phyloP scores from a whole-genome alignment of 139 green algal genomes.

The Chlamydomonas asymmetrica region DNA sequence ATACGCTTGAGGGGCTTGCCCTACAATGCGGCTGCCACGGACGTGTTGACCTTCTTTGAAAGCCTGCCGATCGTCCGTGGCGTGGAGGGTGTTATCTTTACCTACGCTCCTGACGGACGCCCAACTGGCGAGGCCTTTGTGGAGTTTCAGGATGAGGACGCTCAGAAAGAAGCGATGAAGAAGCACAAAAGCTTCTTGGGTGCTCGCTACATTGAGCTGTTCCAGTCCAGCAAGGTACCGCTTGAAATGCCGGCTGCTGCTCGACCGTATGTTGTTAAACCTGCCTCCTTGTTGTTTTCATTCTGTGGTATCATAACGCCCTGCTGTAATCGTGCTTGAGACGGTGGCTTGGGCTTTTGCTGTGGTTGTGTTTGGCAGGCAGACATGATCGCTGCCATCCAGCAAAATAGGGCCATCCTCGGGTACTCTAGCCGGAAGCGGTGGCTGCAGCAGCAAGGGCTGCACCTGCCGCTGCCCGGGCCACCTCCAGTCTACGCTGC shows the following conservation, averaged over 20 bases:
- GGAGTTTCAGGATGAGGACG: conserved; percentile 65
- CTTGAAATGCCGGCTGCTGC: too few relatives aligned
- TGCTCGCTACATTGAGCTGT: conserved; percentile 79
- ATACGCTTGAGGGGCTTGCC: conserved; percentile 84
- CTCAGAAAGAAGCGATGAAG: conserved; percentile 59
- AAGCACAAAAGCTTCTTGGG: conserved; percentile 74
- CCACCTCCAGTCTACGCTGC: too few relatives aligned
- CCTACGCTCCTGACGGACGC: conserved; percentile 63
- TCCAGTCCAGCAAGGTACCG: conserved; percentile 69
- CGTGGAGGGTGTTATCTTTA: conserved; percentile 73
- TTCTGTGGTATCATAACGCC: too few relatives aligned
- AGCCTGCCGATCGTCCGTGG: conserved; percentile 57
- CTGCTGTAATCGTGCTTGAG: too few relatives aligned
- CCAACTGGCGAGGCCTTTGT: conserved; percentile 88
- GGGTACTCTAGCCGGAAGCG: conserved; percentile 41
- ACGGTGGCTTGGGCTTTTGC: too few relatives aligned
- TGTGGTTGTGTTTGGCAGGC: too few relatives aligned
- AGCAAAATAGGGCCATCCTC: conserved; percentile 42
- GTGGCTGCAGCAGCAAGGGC: conserved; percentile 40
- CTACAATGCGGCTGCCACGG: conserved; percentile 66
- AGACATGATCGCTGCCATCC: conserved; percentile 42
- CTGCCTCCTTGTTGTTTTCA: too few relatives aligned
- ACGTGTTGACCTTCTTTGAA: conserved; percentile 65
- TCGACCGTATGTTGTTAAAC: too few relatives aligned
- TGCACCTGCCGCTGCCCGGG: too few relatives aligned